Percentiles rank a stretch among this genome's conserved stretches.
Evolutionary conservation across 106 monocot genomes (phyloP).

Genomic region (Posidonia australis): DNA sequence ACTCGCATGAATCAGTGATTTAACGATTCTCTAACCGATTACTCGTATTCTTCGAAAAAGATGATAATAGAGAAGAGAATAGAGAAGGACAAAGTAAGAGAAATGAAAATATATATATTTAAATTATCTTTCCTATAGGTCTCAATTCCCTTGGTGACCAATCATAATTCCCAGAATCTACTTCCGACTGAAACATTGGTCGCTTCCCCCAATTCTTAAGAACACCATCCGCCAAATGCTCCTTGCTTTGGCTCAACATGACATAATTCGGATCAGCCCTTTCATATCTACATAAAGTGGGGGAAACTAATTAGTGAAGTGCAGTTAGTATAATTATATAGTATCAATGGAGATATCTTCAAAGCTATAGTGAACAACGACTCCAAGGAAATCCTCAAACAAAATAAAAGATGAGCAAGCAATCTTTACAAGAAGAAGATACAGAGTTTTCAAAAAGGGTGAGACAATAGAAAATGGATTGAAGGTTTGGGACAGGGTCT

Average conservation of each 20-base stretch:
- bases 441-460: too few relatives aligned
- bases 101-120: too few relatives aligned
- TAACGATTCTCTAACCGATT: too few relatives aligned
- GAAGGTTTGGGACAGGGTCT: too few relatives aligned
- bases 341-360: too few relatives aligned
- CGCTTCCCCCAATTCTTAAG: conserved; percentile 56
- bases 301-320: not conserved
- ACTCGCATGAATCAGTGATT: too few relatives aligned
- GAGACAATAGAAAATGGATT: too few relatives aligned
- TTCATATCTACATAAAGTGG: conserved; percentile 49
- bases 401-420: too few relatives aligned
- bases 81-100: not conserved
- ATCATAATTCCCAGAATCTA: conserved; percentile 71
- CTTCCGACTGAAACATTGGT: conserved; percentile 74
- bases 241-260: conserved; percentile 86
- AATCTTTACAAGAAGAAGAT: too few relatives aligned
- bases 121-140: conserved; percentile 69
- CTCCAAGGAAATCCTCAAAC: too few relatives aligned
- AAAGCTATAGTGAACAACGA: too few relatives aligned
- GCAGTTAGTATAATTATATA: too few relatives aligned
- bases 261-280: conserved; percentile 97
- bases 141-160: conserved; percentile 64
- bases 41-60: not conserved
- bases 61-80: not conserved
- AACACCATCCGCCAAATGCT: conserved; percentile 88